Evolutionary conservation across 1,284 basidiomycete species (phyloP), one percentile per base, ranked within the genome.

Genomic region (Afroboletus lepidellus): DNA sequence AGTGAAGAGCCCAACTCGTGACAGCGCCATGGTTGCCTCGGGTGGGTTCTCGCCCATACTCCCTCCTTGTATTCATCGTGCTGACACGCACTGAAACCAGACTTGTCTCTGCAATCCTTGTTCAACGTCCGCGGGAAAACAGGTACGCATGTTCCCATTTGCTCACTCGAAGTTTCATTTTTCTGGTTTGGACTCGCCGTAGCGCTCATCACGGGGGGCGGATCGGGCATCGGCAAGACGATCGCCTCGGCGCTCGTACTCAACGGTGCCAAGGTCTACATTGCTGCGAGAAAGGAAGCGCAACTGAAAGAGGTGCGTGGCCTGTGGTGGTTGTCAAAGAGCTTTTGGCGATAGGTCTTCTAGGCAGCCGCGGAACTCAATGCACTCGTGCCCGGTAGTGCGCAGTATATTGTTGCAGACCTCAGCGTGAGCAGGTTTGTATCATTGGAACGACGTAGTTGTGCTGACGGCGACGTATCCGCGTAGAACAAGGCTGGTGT

Each of bases 241-340:
- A 92, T 94, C 60, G 86, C 92, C 8, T 75, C 83, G 1, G 85
- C 86, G 1, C 84, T 90, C 60, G 87, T 89, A 2, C 83, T 86
- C 71, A 94, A 92, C 60, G 90, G 90, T 8, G 88, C 85, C 33
- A 87, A 83, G 58, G 87, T 92, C 25, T 91, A 94, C 72, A 93
- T 95, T 60, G 92, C 93, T 9, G 87, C 87, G 3, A 77, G 91
- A 45, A 93, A 93, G 63, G 87, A 90, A 69, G 70, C 75, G 24
- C 84, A 89, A 58, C 77, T 95, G 51, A 81, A 90, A 69, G 80
- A 87, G 74, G 89, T 87, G 45, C 46, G 76, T 60, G 27, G 24
- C 23, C 13, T 9, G 23, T 23, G 21, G 2, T 21, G 16, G 33
- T 34, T 9, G 27, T 30, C 39, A 15, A n/a, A 21, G 51, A 30